phyloP scores from a whole-genome alignment of 108 stramenopile genomes.

The Skeletonema grethae region DNA sequence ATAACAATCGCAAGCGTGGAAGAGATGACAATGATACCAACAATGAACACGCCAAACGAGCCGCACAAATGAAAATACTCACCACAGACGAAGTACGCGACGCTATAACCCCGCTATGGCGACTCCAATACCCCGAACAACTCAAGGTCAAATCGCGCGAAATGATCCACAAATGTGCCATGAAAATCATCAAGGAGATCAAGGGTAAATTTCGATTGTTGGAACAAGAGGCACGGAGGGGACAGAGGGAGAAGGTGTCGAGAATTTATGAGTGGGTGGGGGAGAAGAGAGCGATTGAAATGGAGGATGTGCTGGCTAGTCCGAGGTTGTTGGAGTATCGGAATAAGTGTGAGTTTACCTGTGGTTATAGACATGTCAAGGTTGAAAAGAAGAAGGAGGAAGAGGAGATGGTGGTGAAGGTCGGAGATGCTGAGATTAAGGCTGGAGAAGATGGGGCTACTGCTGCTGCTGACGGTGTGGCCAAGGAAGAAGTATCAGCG shows the following conservation, averaged over 20 bases:
- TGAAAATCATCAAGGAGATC: constrained; percentile 66
- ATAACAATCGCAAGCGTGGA: too few species aligned
- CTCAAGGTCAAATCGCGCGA: constrained; percentile 54
- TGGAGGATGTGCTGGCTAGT: constrained; percentile 57
- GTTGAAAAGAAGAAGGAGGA: constrained; percentile 15
- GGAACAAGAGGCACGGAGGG: constrained; percentile 58
- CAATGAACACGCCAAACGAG: constrained; percentile 5
- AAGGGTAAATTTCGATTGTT: constrained; percentile 59
- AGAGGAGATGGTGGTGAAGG: neutral
- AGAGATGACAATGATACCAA: neutral
- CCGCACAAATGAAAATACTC: constrained; percentile 9
- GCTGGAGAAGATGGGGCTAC: neutral
- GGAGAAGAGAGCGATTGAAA: constrained; percentile 45
- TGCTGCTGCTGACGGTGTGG: neutral
- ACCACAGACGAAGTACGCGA: constrained; percentile 65
- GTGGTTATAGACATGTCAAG: constrained; percentile 55
- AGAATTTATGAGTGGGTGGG: constrained; percentile 60
- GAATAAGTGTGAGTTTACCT: constrained; percentile 93
- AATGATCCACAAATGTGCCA: constrained; percentile 70
- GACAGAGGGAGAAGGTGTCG: constrained; percentile 26
- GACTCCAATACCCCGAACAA: constrained; percentile 58
- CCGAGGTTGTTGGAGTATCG: constrained; percentile 65
- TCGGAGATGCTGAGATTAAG: constrained; percentile 10
- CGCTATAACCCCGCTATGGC: constrained; percentile 66
- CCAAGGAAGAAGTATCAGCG: neutral